Evolutionary conservation across 352 stramenopile genomes (phyloP), one percentile per base, ranked within the genome.

Genomic region (Blastocystis sp.): DNA sequence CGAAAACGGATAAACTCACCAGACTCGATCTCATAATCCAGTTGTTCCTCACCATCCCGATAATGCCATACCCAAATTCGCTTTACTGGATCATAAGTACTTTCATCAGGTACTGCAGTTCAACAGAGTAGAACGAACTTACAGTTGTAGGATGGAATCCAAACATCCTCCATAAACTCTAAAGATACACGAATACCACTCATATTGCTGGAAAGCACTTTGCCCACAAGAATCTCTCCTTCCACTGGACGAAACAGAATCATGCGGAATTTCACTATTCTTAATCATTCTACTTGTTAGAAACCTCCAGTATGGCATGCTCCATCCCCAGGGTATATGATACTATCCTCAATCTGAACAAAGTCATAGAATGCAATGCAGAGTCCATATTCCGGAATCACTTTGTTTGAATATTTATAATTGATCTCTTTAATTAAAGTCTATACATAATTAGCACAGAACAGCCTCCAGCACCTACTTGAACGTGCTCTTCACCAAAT

Each of bases 351-450:
- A 73, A 96, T 93, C 15, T 50, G 41, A 20, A 77, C 63, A 73
- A 96, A 95, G 91, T 96, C 94, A 91, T 95, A 95, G 89, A 95
- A 93, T 54, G 93, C 94, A 62, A 96, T 92, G 87, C 94, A 96
- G 64, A 96, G 93, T 41, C 94, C 94, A 62, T 95, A 93, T 89
- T 95, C 93, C 2, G 93, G 92, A 45, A 96, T 92, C 15, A 96
- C 93, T 79, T 96, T 96, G 92, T 96, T 96, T 41, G 93, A 93
- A 84, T 95, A 96, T 91, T 96, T 96, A 89, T 92, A 92, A 90
- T 96, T 93, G 80, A 96, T 94, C 91, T 96, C 94, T 90, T 96
- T 93, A 23, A 95, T 91, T 62, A 96, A 90, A 56, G 95, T 93
- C 79, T 95, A 93, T 87, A 92, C 93, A 91, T 94, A 95, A 91